Conservation (phyloP, 2,329 filamentous ascomycete genomes). For the Polytolypa hystricis region DNA sequence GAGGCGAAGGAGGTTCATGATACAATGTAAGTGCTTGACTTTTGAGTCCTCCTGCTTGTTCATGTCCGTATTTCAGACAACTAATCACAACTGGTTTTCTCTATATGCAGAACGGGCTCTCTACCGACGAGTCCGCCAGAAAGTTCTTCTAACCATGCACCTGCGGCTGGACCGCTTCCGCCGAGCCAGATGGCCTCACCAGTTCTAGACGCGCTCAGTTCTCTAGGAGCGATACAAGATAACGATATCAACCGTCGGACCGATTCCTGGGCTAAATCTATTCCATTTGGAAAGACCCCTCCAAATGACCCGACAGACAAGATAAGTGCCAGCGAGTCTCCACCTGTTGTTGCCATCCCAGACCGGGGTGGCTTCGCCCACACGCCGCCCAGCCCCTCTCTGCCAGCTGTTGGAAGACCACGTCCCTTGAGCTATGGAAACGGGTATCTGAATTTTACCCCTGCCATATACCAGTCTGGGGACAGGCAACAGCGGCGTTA, state of each 20-base stretch:
- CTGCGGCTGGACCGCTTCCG: constrained; percentile 16
- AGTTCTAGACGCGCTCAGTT: constrained; percentile 28
- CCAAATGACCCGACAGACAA: constrained; percentile 28
- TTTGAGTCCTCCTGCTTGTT: not conserved
- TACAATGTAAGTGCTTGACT: constrained; percentile 23
- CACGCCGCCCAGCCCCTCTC: constrained; percentile 33
- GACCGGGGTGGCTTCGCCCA: constrained; percentile 30
- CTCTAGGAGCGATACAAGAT: constrained; percentile 21
- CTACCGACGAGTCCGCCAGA: constrained; percentile 19
- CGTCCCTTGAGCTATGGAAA: constrained; percentile 34
- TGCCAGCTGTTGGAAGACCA: constrained; percentile 26
- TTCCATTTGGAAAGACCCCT: constrained; percentile 36
- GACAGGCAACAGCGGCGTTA: constrained; percentile 31
- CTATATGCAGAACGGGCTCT: constrained; percentile 17
- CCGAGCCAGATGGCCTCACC: constrained; percentile 24
- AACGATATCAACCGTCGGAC: constrained; percentile 28
- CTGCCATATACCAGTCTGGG: constrained; percentile 26
- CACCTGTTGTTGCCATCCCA: constrained; percentile 29
- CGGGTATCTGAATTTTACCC: constrained; percentile 25
- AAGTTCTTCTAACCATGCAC: constrained; percentile 20
- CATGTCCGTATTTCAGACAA: not conserved
- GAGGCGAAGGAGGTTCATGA: constrained; percentile 22
- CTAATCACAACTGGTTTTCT: constrained; percentile 9
- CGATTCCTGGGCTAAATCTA: constrained; percentile 34
- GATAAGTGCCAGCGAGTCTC: constrained; percentile 26